Evolutionary conservation across 2,329 filamentous ascomycete genomes (phyloP).

Genomic region (Fusarium lateritium): DNA sequence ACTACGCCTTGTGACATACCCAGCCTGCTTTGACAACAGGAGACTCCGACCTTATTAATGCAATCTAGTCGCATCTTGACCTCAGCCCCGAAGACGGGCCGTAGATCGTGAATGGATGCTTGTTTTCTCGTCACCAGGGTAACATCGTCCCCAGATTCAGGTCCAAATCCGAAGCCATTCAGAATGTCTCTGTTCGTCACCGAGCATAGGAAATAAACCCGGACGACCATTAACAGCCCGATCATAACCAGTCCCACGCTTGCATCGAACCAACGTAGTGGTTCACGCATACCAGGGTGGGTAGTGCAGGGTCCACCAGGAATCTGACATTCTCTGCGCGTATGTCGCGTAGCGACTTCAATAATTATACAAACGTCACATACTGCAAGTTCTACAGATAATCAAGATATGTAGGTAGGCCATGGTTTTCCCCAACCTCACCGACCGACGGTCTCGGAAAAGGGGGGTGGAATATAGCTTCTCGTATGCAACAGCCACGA

Average conservation of each 20-base stretch:
- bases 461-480: conserved; percentile 91
- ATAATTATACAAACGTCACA: conserved; percentile 4
- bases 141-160: conserved; percentile 22
- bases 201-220: neutral
- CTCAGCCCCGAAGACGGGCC: conserved; percentile 40
- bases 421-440: conserved; percentile 96
- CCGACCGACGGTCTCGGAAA: conserved; percentile 89
- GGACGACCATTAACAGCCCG: neutral
- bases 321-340: neutral
- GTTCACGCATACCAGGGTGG: conserved; percentile 2
- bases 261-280: neutral
- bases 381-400: conserved; percentile 1
- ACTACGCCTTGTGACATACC: neutral
- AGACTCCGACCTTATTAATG: conserved; percentile 18
- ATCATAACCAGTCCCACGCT: neutral
- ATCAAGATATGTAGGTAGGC: conserved; percentile 72
- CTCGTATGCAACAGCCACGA: conserved; percentile 71
- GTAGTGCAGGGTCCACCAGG: neutral
- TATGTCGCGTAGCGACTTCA: neutral
- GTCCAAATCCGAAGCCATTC: conserved; percentile 10
- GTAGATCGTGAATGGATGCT: conserved; percentile 18
- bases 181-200: neutral
- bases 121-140: conserved; percentile 10
- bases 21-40: conserved; percentile 17
- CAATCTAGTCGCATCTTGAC: conserved; percentile 35